Conservation (phyloP, 148 eudicot genomes). For the Fagopyrum homotropicum region DNA sequence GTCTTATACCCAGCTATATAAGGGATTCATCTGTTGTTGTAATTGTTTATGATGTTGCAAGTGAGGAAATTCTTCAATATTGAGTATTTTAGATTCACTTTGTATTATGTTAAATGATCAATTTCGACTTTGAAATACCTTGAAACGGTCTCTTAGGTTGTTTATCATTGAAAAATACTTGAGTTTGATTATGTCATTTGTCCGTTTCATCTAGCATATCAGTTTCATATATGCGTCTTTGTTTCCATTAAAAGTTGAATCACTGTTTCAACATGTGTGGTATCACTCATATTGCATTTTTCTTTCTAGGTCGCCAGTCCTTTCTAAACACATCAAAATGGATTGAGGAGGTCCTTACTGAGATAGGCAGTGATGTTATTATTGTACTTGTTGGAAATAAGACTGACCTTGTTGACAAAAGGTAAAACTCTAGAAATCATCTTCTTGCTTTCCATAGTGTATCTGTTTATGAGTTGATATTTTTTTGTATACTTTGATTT, state of each 20-base stretch:
- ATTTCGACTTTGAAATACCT: too few species aligned
- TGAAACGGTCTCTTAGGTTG: too few species aligned
- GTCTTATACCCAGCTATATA: too few species aligned
- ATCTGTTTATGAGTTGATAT: too few species aligned
- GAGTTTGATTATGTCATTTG: too few species aligned
- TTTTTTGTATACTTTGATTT: too few species aligned
- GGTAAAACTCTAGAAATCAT: slow-evolving; percentile 22
- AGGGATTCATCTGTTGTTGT: too few species aligned
- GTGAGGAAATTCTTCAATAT: too few species aligned
- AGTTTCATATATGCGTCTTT: background rate
- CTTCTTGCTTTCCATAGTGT: background rate
- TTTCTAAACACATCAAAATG: slow-evolving; percentile 52
- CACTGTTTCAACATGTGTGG: background rate
- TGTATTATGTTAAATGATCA: too few species aligned
- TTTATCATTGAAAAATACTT: too few species aligned
- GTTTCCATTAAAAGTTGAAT: background rate
- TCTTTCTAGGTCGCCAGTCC: slow-evolving; percentile 40
- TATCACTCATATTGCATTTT: slow-evolving; percentile 4
- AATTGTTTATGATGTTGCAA: too few species aligned
- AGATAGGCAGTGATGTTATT: slow-evolving; percentile 60
- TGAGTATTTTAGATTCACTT: too few species aligned
- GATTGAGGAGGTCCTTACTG: slow-evolving; percentile 65
- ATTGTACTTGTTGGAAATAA: slow-evolving; percentile 59
- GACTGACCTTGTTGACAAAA: slow-evolving; percentile 63
- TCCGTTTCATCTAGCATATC: background rate